Percentiles rank a stretch among this genome's conserved stretches.
phyloP scores from a whole-genome alignment of 805 yeast species.

The Candida maesae region DNA sequence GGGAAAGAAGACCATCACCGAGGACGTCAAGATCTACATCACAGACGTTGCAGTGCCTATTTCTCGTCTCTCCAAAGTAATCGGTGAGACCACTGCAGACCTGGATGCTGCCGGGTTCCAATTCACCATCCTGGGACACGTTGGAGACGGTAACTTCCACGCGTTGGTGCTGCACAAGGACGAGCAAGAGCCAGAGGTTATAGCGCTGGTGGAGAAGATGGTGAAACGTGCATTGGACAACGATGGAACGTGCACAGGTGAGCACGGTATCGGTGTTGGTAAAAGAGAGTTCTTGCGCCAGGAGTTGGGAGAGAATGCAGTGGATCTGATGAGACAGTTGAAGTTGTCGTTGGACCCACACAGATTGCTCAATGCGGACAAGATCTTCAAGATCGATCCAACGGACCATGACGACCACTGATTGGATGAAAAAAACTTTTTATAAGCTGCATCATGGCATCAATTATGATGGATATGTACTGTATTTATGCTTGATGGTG shows the following conservation, averaged over 20 bases:
- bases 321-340: slow-evolving; percentile 68
- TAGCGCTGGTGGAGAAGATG: slow-evolving; percentile 53
- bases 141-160: slow-evolving; percentile 83
- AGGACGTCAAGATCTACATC: slow-evolving; percentile 57
- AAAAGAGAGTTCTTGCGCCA: slow-evolving; percentile 56
- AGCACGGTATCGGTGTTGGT: slow-evolving; percentile 83
- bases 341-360: slow-evolving; percentile 74
- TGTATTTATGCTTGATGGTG: too few species aligned
- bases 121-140: slow-evolving; percentile 71
- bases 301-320: slow-evolving; percentile 67
- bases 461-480: too few species aligned
- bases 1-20: slow-evolving; percentile 45
- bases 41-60: slow-evolving; percentile 85
- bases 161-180: slow-evolving; percentile 58
- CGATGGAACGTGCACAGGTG: slow-evolving; percentile 86
- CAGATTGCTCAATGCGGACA: slow-evolving; percentile 73
- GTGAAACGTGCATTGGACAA: slow-evolving; percentile 59
- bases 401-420: slow-evolving; percentile 28
- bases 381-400: slow-evolving; percentile 69
- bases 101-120: slow-evolving; percentile 48
- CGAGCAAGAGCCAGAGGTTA: slow-evolving; percentile 43
- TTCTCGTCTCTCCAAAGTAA: slow-evolving; percentile 59
- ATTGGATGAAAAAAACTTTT: not conserved
- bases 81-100: slow-evolving; percentile 57
- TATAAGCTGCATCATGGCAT: too few species aligned